phyloP scores from a whole-genome alignment of 1,139 yeast species.

The Yamadazyma sp. region DNA sequence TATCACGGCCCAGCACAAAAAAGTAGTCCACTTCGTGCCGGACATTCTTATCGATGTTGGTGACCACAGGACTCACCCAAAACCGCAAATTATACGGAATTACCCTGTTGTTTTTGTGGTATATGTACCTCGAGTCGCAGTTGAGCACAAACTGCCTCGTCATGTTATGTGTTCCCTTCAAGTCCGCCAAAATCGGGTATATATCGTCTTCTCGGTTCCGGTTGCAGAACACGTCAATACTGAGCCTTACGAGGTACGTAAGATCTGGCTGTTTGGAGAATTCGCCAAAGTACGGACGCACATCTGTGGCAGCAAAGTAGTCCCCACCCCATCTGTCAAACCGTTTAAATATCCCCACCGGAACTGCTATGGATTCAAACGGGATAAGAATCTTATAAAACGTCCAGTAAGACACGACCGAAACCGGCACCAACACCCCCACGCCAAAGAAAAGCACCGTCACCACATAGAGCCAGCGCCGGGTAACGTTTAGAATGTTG shows the following conservation, averaged over 20 bases:
- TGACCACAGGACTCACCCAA: constrained; percentile 39
- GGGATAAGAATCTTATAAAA: constrained; percentile 29
- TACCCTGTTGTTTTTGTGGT: constrained; percentile 28
- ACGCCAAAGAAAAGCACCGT: constrained; percentile 18
- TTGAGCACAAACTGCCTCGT: constrained; percentile 20
- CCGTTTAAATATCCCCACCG: constrained; percentile 7
- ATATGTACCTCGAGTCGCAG: constrained; percentile 33
- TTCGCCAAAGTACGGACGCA: constrained; percentile 1
- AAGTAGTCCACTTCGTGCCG: constrained; percentile 12
- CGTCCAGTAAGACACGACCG: constrained; percentile 25
- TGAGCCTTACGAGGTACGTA: constrained; percentile 15
- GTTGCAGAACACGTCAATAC: constrained; percentile 18
- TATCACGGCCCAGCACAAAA: constrained; percentile 4
- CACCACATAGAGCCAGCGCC: constrained; percentile 22
- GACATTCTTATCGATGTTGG: constrained; percentile 22
- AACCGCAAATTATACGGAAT: constrained; percentile 38
- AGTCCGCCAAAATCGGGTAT: constrained; percentile 9
- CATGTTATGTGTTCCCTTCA: constrained; percentile 2
- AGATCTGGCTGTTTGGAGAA: constrained; percentile 13
- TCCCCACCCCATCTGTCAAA: no score
- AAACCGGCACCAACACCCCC: constrained; percentile 24
- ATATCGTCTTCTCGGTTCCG: constrained; percentile 18
- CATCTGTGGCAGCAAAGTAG: neutral
- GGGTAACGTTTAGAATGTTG: constrained; percentile 5
- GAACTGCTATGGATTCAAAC: constrained; percentile 13